Percentiles rank a stretch among this genome's conserved stretches.
phyloP scores from a whole-genome alignment of 1,139 yeast genomes.

The Yarrowia galli region DNA sequence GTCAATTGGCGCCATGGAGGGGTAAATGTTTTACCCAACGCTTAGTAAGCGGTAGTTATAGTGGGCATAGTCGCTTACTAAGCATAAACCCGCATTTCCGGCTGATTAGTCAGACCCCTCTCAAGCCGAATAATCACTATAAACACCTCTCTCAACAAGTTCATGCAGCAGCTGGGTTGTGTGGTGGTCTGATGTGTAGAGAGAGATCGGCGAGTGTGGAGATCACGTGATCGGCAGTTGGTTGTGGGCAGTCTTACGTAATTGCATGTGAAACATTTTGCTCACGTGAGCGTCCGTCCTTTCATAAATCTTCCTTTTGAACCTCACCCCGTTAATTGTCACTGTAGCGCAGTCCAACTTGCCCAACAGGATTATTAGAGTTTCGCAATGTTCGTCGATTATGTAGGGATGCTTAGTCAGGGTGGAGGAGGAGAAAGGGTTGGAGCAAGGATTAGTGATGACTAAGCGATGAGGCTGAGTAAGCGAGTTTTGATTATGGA shows the following conservation, averaged over 20 bases:
- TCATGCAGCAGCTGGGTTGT: neutral
- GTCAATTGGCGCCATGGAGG: too few species aligned
- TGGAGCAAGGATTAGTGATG: neutral
- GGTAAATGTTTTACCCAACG: neutral
- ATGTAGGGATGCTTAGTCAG: constrained; percentile 2
- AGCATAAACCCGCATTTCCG: neutral
- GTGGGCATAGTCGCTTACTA: neutral
- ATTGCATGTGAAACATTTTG: neutral
- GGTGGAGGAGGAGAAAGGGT: too few species aligned
- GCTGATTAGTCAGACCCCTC: neutral
- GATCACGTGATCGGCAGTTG: constrained; percentile 3
- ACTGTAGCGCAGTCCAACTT: too few species aligned
- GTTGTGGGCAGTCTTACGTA: neutral
- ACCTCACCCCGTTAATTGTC: neutral
- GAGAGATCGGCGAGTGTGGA: neutral
- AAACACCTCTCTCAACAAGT: constrained; percentile 13
- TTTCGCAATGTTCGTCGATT: constrained; percentile 8
- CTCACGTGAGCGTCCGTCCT: neutral
- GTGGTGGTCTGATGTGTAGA: constrained; percentile 24
- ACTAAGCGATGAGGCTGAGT: neutral
- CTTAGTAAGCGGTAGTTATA: too few species aligned
- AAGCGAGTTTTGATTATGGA: too few species aligned
- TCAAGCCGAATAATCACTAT: constrained; percentile 6
- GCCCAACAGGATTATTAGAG: constrained; percentile 9
- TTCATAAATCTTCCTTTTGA: too few species aligned